These are phyloP conservation scores for Beauveria sp. DNA, from an alignment of 2,329 filamentous ascomycete species.

Conservation along the genomic window DNA sequence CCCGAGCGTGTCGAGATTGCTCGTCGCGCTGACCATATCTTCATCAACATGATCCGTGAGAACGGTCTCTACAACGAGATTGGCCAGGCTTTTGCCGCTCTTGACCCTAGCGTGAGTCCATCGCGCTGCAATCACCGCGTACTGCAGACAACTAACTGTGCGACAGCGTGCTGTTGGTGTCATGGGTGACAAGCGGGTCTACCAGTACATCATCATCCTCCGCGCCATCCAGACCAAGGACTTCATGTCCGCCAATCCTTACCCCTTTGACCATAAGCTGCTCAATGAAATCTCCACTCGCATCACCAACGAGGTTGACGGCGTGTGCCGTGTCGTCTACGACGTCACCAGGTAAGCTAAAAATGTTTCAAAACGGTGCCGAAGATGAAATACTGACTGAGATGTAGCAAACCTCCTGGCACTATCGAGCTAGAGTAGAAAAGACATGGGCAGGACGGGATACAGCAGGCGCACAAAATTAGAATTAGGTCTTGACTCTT, in stretches of 20 bases:
- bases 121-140: not conserved
- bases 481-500: not conserved
- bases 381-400: not conserved
- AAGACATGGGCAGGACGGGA: no score
- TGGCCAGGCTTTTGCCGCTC: slow-evolving; percentile 15
- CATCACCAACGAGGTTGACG: slow-evolving; percentile 61
- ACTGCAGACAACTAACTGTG: slow-evolving; percentile 21
- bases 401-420: slow-evolving; percentile 52
- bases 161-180: slow-evolving; percentile 26
- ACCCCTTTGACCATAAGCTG: slow-evolving; percentile 56
- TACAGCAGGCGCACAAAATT: not conserved
- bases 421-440: slow-evolving; percentile 68
- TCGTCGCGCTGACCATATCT: slow-evolving; percentile 69
- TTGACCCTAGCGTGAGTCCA: slow-evolving; percentile 3
- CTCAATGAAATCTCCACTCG: slow-evolving; percentile 56
- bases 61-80: slow-evolving; percentile 63
- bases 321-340: slow-evolving; percentile 64
- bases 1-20: slow-evolving; percentile 71
- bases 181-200: slow-evolving; percentile 57
- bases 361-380: not conserved
- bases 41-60: slow-evolving; percentile 65
- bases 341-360: slow-evolving; percentile 45
- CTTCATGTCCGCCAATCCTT: slow-evolving; percentile 68
- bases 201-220: slow-evolving; percentile 26
- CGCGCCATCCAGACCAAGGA: slow-evolving; percentile 36